A percentile compares a stretch with the other conserved stretches of the same genome.
Conservation (phyloP, 1,284 basidiomycete genomes). For the Sphagnurus paluster region DNA sequence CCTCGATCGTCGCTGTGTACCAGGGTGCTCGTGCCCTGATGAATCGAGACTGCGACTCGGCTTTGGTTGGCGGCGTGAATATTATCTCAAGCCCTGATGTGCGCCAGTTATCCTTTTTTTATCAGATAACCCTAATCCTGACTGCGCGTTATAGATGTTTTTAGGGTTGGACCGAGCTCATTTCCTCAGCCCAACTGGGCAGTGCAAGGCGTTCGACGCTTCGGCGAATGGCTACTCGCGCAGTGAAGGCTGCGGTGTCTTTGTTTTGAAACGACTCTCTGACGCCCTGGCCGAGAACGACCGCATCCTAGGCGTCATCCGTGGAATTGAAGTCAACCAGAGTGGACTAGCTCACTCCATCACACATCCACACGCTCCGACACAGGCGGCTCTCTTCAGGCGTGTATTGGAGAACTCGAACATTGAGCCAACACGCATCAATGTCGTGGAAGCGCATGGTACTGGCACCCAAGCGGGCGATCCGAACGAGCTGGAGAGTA, state of each 20-base stretch:
- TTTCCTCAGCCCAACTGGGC: conserved; percentile 65
- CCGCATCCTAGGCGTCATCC: conserved; percentile 65
- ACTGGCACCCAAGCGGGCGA: conserved; percentile 74
- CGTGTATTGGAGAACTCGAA: conserved; percentile 47
- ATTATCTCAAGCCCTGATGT: conserved; percentile 72
- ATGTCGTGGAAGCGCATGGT: conserved; percentile 71
- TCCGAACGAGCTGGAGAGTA: conserved; percentile 60
- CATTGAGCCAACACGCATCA: conserved; percentile 47
- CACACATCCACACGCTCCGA: conserved; percentile 66
- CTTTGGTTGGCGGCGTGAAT: conserved; percentile 75
- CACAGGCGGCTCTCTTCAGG: conserved; percentile 56
- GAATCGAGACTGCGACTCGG: conserved; percentile 63
- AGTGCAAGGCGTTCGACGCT: conserved; percentile 71
- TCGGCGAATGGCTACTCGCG: conserved; percentile 73
- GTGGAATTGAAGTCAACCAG: conserved; percentile 69
- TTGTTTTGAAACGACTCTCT: conserved; percentile 68
- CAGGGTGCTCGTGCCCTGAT: conserved; percentile 65
- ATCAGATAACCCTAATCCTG: conserved; percentile 11
- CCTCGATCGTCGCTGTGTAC: conserved; percentile 65
- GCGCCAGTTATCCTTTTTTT: conserved; percentile 26
- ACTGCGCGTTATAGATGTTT: conserved; percentile 51
- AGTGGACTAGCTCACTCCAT: conserved; percentile 64
- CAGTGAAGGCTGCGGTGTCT: conserved; percentile 70
- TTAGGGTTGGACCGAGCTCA: conserved; percentile 68
- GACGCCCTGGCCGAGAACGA: conserved; percentile 68